Base-by-base conservation (phyloP, 2,329 filamentous ascomycete species). In the Tolypocladium sp. region DNA sequence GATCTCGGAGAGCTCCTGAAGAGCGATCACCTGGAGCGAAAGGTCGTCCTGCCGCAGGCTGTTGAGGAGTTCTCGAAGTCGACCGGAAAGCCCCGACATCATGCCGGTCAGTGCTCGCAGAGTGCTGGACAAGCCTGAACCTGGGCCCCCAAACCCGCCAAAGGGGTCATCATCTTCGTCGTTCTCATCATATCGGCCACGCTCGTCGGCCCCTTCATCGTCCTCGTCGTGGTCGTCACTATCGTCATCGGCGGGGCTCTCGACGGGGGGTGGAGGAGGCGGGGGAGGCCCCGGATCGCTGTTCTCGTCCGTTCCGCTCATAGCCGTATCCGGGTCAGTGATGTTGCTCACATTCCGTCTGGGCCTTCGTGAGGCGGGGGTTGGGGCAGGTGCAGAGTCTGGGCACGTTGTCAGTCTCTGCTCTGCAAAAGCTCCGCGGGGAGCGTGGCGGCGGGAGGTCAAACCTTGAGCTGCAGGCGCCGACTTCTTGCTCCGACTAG, bases 1-100 rank as follows among this genome's bases (percentile, higher is more conserved):
- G 58, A 97, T 87, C 73, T 99, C 92, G 0, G 93, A 96, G 8
- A 99, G 80, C 66, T 97, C 93, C 73, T 96, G 91, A 37, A 99
- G 78, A 35, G 93, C 94, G 68, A 97, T 92, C 65, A 96, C 80
- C 76, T 99, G 95, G 44, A 94, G 77, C 0, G 92, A 92, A 63
- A 97, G 91, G 54, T 93, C 90, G 70, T 92, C 93, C 67, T 90
- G 86, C 64, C 88, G 87, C 60, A 99, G 77, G 66, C 87, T 90
- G 73, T 76, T 81, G 62, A 93, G 76, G 57, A 92, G 88, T 60
- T 91, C 90, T 59, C 93, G 85, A 56, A 99, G 79, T 63, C 92
- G 86, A 44, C 86, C 82, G 27, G 90, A 88, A 60, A 93, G 86
- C 44, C 92, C 90, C 2, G 90, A 89, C 83, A 97, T 93, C 82